Conservation (phyloP, 768 basidiomycete species). For the Astraeus odoratus region DNA sequence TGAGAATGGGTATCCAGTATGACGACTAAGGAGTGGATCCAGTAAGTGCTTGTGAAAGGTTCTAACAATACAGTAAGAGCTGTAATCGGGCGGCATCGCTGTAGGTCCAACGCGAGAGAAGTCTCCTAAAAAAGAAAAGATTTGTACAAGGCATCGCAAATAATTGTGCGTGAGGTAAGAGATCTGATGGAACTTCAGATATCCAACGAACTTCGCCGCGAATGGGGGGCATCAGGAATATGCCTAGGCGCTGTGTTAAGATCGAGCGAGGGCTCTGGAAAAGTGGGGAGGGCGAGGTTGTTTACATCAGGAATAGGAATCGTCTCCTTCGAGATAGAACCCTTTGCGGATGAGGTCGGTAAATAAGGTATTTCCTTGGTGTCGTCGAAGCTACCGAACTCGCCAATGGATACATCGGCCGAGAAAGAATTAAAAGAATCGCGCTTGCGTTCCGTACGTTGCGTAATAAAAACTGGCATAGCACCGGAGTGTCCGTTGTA, state of each 20-base stretch:
- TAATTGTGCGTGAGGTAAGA: neutral
- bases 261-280: slow-evolving; percentile 15
- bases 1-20: neutral
- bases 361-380: slow-evolving; percentile 20
- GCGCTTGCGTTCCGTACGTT: slow-evolving; percentile 38
- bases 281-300: slow-evolving; percentile 11
- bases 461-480: slow-evolving; percentile 42
- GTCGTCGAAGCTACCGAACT: slow-evolving; percentile 29
- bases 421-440: slow-evolving; percentile 45
- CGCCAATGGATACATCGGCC: slow-evolving; percentile 35
- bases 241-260: slow-evolving; percentile 18
- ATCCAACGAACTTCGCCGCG: slow-evolving; percentile 9
- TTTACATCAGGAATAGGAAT: slow-evolving; percentile 14
- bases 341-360: slow-evolving; percentile 12
- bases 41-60: neutral
- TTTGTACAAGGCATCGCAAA: neutral
- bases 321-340: slow-evolving; percentile 23
- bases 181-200: slow-evolving; percentile 7
- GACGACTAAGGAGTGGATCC: neutral
- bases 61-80: neutral
- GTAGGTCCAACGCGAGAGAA: no score
- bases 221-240: slow-evolving; percentile 8
- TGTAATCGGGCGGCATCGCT: no score
- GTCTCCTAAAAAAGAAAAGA: neutral
- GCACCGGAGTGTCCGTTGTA: slow-evolving; percentile 15